Conservation (phyloP, 352 stramenopile species). For the Lagenidium giganteum region DNA sequence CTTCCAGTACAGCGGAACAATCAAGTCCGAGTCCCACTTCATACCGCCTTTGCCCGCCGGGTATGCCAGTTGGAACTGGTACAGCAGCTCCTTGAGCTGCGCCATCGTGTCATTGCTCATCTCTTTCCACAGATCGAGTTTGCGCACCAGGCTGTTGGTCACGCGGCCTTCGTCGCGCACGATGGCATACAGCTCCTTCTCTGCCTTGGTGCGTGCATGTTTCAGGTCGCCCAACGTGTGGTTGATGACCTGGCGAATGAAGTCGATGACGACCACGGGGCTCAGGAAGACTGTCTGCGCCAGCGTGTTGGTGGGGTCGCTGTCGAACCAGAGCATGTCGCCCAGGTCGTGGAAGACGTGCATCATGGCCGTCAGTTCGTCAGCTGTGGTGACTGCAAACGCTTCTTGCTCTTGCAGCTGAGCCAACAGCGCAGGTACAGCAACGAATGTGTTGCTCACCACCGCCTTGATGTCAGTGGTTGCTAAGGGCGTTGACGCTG, state of each 20-base stretch:
- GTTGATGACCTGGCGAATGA: not conserved
- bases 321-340: conserved; percentile 1
- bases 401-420: not conserved
- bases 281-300: not conserved
- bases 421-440: not conserved
- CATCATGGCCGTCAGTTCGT: not conserved
- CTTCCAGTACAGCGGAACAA: conserved; percentile 8
- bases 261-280: not conserved
- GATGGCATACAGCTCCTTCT: not conserved
- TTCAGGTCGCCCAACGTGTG: too few relatives aligned
- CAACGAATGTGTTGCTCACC: too few relatives aligned
- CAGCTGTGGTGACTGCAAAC: not conserved
- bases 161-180: conserved; percentile 6
- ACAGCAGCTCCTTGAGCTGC: conserved; percentile 2
- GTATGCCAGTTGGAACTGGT: conserved; percentile 4
- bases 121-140: conserved; percentile 6
- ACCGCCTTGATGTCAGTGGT: too few relatives aligned
- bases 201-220: too few relatives aligned
- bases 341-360: not conserved
- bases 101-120: not conserved
- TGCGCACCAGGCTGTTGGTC: not conserved
- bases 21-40: conserved; percentile 8
- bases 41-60: not conserved
- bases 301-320: not conserved
- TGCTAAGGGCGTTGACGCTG: too few relatives aligned